Conservation (phyloP, 331 rosid species). For the Pyrus hybrid region DNA sequence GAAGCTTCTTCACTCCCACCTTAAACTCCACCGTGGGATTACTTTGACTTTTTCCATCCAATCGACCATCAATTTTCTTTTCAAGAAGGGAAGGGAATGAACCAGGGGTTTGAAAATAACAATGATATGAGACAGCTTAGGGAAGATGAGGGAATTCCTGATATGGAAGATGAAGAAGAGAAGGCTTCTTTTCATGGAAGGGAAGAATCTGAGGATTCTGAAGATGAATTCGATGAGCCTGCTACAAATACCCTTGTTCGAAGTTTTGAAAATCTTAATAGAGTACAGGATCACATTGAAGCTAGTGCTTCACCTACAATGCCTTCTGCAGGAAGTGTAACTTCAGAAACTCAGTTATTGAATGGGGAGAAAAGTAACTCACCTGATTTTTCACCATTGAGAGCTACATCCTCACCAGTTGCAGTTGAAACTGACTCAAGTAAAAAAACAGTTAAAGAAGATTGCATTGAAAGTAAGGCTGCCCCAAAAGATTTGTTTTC, state of each 20-base stretch:
- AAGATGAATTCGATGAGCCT: constrained; percentile 84
- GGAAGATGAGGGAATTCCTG: constrained; percentile 74
- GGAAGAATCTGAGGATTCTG: constrained; percentile 61
- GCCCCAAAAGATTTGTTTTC: constrained; percentile 65
- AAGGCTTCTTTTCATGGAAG: constrained; percentile 38
- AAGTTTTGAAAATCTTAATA: constrained; percentile 62
- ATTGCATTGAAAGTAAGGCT: constrained; percentile 44
- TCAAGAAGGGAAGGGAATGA: constrained; percentile 51
- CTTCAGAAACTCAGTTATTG: constrained; percentile 42
- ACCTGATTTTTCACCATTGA: constrained; percentile 42
- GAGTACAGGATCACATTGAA: constrained; percentile 40
- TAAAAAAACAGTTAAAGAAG: constrained; percentile 41
- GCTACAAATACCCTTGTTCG: constrained; percentile 53
- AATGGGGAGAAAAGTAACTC: constrained; percentile 45
- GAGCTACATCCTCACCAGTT: constrained; percentile 24
- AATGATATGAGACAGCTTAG: constrained; percentile 40
- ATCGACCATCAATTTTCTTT: constrained; percentile 61
- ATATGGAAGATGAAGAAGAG: constrained; percentile 64
- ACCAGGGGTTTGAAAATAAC: constrained; percentile 31
- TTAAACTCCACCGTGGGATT: constrained; percentile 78
- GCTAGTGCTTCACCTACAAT: constrained; percentile 29
- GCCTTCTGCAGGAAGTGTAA: constrained; percentile 31
- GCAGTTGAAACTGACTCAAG: constrained; percentile 34
- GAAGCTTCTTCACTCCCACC: constrained; percentile 53
- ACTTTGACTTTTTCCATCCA: constrained; percentile 72